Evolutionary conservation across 495 filamentous ascomycete species (phyloP).

Genomic region (Aspergillus mulundensis): DNA sequence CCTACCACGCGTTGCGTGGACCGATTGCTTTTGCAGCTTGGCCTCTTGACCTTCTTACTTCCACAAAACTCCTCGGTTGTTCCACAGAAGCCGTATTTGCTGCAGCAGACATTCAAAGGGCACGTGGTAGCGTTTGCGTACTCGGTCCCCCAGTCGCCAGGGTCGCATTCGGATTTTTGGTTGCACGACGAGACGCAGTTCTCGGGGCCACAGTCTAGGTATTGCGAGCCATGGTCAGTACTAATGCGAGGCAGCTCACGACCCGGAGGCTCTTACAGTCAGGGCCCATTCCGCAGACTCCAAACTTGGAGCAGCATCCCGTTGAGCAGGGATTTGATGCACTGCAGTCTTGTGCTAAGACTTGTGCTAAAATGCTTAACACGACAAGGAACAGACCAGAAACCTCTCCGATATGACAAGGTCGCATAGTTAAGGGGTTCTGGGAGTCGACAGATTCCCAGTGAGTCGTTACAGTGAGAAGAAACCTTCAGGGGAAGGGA

Average conservation of each 20-base stretch:
- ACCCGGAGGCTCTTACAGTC: no score
- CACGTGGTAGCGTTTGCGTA: constrained; percentile 17
- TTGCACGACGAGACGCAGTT: constrained; percentile 25
- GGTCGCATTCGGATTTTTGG: constrained; percentile 25
- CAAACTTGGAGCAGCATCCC: neutral
- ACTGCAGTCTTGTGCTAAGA: neutral
- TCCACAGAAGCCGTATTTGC: constrained; percentile 30
- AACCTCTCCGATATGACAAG: no score
- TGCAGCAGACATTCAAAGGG: constrained; percentile 37
- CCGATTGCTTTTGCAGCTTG: neutral
- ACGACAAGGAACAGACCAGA: no score
- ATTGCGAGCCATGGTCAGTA: no score
- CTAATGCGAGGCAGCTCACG: no score
- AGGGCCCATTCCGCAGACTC: no score
- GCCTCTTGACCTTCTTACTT: neutral
- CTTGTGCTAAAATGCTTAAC: no score
- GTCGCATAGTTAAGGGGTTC: no score
- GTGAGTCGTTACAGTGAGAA: no score
- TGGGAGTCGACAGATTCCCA: no score
- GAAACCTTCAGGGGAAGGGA: no score
- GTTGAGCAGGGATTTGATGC: neutral
- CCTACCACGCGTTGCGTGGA: constrained; percentile 12
- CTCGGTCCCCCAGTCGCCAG: constrained; percentile 13
- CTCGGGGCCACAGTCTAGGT: neutral
- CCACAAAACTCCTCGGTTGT: constrained; percentile 28